Evolutionary conservation across 257 asterid species (phyloP), one percentile per base, ranked within the genome.

Genomic region (Leonotis leonurus): DNA sequence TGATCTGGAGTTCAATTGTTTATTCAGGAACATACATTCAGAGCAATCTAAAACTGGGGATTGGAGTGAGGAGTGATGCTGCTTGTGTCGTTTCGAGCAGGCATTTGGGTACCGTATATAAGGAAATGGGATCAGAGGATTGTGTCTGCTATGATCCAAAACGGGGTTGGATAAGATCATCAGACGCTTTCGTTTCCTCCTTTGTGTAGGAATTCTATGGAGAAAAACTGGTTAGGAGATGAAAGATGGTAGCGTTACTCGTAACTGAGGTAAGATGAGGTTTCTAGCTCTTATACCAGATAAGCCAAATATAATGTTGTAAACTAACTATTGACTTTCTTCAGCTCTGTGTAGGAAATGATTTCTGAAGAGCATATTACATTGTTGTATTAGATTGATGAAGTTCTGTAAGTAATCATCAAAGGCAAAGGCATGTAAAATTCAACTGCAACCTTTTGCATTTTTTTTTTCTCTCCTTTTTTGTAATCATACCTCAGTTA

Each of bases 171-270:
- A 83, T 22, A 86, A 70, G 60, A 62, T 85, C 18, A 73, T 81
- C 65, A 70, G 36, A 22, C 66, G 50, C 57, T n/a, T n/a, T n/a
- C n/a, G n/a, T 71, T 92, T 73, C 99, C 99, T 11, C 12, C 73
- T 20, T 55, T 54, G 68, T 63, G 89, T 57, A 73, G 77, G 27
- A 48, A 32, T 70, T 75, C 90, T 13, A 68, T 77, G 46, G 89
- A 92, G 88, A 86, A 92, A 73, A 86, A 89, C 41, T 92, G 99
- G 99, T n/a, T 70, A 52, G 97, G 95, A 37, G 99, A 92, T 24
- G 99, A 92, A 73, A 83, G 97, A 71, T 74, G 95, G 70, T 85
- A 85, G 80, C n/a, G n/a, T n/a, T n/a, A n/a, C n/a, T n/a, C n/a
- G n/a, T n/a, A n/a, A n/a, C n/a, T n/a, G n/a, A n/a, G n/a, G n/a